Conservation (phyloP, 2,329 filamentous ascomycete genomes). For the Fusarium phyllophilum region DNA sequence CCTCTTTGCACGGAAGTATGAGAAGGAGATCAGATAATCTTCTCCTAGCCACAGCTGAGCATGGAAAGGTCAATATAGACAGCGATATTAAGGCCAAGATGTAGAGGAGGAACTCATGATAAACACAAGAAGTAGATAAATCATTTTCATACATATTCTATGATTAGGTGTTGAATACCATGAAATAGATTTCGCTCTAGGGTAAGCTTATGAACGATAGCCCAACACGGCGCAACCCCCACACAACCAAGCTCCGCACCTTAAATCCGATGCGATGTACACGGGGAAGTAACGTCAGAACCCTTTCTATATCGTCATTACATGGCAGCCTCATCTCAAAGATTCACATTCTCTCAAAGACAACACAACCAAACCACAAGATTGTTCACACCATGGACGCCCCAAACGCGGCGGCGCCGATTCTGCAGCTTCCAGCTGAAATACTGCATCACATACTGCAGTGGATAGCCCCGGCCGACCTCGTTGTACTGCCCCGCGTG, state of each 20-base stretch:
- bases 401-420: background rate
- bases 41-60: slow-evolving; percentile 68
- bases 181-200: background rate
- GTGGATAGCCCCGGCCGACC: slow-evolving; percentile 65
- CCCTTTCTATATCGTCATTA: slow-evolving; percentile 32
- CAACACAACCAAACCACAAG: background rate
- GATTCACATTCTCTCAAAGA: background rate
- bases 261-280: slow-evolving; percentile 23
- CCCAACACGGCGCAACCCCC: slow-evolving; percentile 1
- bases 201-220: background rate
- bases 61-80: slow-evolving; percentile 72
- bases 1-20: slow-evolving; percentile 65
- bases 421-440: slow-evolving; percentile 59
- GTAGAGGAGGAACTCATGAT: background rate
- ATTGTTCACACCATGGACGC: slow-evolving; percentile 12
- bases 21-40: slow-evolving; percentile 62
- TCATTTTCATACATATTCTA: background rate
- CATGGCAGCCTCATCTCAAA: slow-evolving; percentile 2
- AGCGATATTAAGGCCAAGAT: slow-evolving; percentile 48
- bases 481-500: slow-evolving; percentile 61
- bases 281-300: slow-evolving; percentile 1
- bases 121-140: background rate
- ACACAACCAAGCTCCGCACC: slow-evolving; percentile 15
- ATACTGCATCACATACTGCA: slow-evolving; percentile 70
- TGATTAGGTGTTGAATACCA: background rate